Base-by-base conservation (phyloP, 164 flowering plant species). In the Platanus orientalis region DNA sequence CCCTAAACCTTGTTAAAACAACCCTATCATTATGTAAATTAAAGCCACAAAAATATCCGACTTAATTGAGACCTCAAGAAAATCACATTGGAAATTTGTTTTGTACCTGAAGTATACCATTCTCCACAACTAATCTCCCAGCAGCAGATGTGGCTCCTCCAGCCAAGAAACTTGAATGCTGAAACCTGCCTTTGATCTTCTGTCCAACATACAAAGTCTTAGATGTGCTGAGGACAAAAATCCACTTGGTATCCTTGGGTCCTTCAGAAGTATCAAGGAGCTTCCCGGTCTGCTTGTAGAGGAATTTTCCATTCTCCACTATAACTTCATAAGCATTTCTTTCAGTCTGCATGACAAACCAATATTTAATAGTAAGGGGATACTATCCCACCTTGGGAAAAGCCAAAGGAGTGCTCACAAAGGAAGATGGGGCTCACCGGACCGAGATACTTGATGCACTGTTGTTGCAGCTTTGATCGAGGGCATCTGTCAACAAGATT, bases 91-190 rank as follows among this genome's bases (percentile, higher is more conserved):
- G 45, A 17, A 10, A 42, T 55, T 49, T 2, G 53, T 20, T 52
- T 19, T 34, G 13, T 76, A 93, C 98, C 97, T 87, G 80, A 1
- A 94, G 65, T 70, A 79, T 49, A 17, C 98, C 98, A 32, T 84
- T 62, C 55, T 84, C 81, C 0, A 83, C 83, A 13, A 79, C 88
- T 56, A 94, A 64, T 76, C 98, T 81, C 36, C 98, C 97, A 25
- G 98, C 98, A 6, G 98, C 84, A 17, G 87, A 75, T 52, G 97
- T 91, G 32, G 97, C 98, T 51, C 98, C 98, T 40, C 98, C 98
- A n/a, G 98, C 95, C 81, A 94, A 72, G 67, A 94, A 94, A 62
- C 98, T 91, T 32, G 98, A 94, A 73, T 94, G 97, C 48, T 94
- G 98, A 79, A 94, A 94, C 7, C 66, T 79, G 28, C 98, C 98